Evolutionary conservation across 106 monocot species (phyloP).

Genomic region (Dendrobium catenatum): DNA sequence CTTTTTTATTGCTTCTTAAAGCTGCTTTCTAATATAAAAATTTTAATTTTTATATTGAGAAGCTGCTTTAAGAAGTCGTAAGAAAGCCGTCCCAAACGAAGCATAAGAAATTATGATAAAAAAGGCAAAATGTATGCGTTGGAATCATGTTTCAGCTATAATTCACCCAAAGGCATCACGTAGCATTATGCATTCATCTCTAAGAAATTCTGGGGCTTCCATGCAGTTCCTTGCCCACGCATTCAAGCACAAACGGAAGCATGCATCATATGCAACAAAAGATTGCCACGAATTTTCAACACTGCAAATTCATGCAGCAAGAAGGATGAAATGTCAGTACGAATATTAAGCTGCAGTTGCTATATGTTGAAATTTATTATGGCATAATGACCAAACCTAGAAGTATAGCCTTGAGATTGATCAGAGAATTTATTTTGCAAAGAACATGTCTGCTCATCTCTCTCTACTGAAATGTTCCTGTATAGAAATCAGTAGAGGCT

Average conservation of each 20-base stretch:
- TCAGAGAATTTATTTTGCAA: conserved; percentile 22
- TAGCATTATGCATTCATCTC: conserved; percentile 71
- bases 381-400: conserved; percentile 30
- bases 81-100: no score
- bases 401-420: conserved; percentile 33
- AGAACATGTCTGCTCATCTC: conserved; percentile 16
- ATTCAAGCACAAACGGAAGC: conserved; percentile 86
- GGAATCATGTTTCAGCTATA: neutral
- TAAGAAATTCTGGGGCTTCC: conserved; percentile 84
- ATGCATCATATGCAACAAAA: conserved; percentile 95
- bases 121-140: neutral
- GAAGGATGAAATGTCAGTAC: neutral
- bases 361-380: neutral
- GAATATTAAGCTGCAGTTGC: neutral
- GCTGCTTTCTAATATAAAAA: no score
- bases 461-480: conserved; percentile 30
- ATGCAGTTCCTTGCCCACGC: conserved; percentile 81
- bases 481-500: neutral
- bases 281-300: conserved; percentile 89
- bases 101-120: neutral
- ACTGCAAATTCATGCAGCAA: conserved; percentile 30
- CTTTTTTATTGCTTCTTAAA: no score
- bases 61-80: no score
- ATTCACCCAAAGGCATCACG: conserved; percentile 87
- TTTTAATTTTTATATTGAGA: no score